Conservation (phyloP, 768 basidiomycete species). For the Calvatia gigantea region DNA sequence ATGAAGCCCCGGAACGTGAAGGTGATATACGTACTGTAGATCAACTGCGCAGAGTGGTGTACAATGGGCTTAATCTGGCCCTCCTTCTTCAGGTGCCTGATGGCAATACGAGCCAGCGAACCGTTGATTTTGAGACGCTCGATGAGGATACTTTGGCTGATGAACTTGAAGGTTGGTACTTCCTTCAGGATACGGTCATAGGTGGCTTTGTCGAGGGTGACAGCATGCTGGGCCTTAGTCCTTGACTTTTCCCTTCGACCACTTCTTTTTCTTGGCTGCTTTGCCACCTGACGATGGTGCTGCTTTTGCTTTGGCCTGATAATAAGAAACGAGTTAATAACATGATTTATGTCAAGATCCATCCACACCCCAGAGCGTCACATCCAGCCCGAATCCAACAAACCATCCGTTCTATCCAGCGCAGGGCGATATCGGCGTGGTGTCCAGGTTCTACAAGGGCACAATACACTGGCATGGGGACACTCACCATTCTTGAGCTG, state of each 20-base stretch:
- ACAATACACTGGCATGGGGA: slow-evolving; percentile 14
- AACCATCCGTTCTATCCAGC: slow-evolving; percentile 3
- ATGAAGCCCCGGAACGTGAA: background rate
- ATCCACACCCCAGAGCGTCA: slow-evolving; percentile 30
- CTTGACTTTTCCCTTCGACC: slow-evolving; percentile 99
- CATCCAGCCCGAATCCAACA: slow-evolving; percentile 34
- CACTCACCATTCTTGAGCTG: slow-evolving; percentile 41
- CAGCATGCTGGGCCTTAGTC: slow-evolving; percentile 99
- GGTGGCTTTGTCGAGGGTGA: slow-evolving; percentile 89
- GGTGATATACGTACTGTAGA: slow-evolving; percentile 77
- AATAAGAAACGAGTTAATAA: slow-evolving; percentile 20
- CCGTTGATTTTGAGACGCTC: slow-evolving; percentile 98
- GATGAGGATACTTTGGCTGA: slow-evolving; percentile 96
- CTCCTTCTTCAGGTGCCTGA: slow-evolving; percentile 90
- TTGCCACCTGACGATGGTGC: slow-evolving; percentile 68
- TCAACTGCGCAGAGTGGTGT: slow-evolving; percentile 90
- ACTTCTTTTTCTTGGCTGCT: slow-evolving; percentile 99
- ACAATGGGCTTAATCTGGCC: slow-evolving; percentile 94
- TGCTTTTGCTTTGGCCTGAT: slow-evolving; percentile 76
- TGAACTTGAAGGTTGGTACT: slow-evolving; percentile 98
- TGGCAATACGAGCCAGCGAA: slow-evolving; percentile 86
- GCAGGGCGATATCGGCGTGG: background rate
- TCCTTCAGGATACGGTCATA: slow-evolving; percentile 97
- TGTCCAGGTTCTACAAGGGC: slow-evolving; percentile 4
- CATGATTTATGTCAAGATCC: slow-evolving; percentile 17